A percentile compares a stretch with the other conserved stretches of the same genome.
Evolutionary conservation across 2,329 filamentous ascomycete species (phyloP).

Genomic region (Aspergillus awamori): DNA sequence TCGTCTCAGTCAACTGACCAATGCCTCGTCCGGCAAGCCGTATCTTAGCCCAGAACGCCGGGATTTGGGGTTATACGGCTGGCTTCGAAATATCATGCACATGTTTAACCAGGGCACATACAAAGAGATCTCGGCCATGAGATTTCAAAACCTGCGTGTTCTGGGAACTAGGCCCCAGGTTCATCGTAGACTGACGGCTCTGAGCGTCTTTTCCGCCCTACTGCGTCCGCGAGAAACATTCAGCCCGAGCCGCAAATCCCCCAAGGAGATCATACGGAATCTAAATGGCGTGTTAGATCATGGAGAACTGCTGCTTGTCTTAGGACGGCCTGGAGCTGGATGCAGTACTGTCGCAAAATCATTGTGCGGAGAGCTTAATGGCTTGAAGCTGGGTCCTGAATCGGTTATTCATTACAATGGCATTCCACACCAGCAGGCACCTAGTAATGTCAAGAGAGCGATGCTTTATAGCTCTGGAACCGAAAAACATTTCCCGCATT

Average conservation of each 20-base stretch:
- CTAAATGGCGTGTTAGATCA: not conserved
- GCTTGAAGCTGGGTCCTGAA: not conserved
- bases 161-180: not conserved
- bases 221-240: not conserved
- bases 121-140: not conserved
- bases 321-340: not conserved
- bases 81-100: not conserved
- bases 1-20: not conserved
- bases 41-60: not conserved
- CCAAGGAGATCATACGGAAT: not conserved
- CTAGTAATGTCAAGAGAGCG: not conserved
- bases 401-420: slow-evolving; percentile 1
- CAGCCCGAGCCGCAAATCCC: not conserved
- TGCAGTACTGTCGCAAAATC: slow-evolving; percentile 2
- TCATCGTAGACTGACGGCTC: not conserved
- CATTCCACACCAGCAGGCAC: not conserved
- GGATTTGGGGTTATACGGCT: slow-evolving; percentile 2
- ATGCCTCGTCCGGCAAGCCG: not conserved
- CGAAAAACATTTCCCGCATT: slow-evolving; percentile 70
- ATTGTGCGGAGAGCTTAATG: not conserved
- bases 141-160: not conserved
- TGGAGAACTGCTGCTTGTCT: slow-evolving; percentile 4
- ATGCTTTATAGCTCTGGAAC: slow-evolving; percentile 45
- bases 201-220: not conserved
- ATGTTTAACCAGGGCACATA: not conserved